phyloP scores from a whole-genome alignment of 139 green algal genomes.

The Yamagishiella unicocca region DNA sequence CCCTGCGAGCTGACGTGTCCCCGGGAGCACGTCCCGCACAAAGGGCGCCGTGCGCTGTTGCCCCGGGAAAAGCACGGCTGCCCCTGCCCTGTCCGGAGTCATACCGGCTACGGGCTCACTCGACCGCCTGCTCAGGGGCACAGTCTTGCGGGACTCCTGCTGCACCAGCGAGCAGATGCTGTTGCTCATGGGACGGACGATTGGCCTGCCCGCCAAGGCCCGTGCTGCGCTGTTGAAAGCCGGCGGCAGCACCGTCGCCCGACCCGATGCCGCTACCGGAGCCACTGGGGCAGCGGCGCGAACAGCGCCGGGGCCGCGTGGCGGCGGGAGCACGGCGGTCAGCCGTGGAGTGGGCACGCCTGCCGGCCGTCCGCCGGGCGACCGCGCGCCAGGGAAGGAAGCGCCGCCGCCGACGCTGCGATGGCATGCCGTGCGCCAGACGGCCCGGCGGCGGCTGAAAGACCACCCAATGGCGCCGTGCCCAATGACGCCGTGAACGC shows the following conservation, averaged over 20 bases:
- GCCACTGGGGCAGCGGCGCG: neutral
- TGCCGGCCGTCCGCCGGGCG: too few species aligned
- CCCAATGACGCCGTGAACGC: neutral
- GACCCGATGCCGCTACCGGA: neutral
- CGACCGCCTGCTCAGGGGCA: neutral
- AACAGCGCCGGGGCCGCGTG: too few species aligned
- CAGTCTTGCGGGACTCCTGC: neutral
- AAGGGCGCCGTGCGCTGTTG: neutral
- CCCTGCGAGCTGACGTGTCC: neutral
- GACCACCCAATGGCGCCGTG: too few species aligned
- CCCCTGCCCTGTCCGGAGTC: neutral
- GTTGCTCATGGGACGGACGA: neutral
- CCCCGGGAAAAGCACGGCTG: neutral
- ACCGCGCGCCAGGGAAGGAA: too few species aligned
- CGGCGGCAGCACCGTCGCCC: neutral
- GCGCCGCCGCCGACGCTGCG: too few species aligned
- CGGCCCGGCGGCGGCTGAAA: too few species aligned
- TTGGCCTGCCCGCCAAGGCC: neutral
- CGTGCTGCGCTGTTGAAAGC: neutral
- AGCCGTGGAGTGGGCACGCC: too few species aligned
- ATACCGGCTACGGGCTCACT: neutral
- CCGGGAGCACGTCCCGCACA: neutral
- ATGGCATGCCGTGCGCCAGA: too few species aligned
- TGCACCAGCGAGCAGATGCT: neutral
- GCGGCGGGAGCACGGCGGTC: too few species aligned